A percentile compares a stretch with the other conserved stretches of the same genome.
Conservation (phyloP, 768 basidiomycete species). For the Fomitopsis pulvina region DNA sequence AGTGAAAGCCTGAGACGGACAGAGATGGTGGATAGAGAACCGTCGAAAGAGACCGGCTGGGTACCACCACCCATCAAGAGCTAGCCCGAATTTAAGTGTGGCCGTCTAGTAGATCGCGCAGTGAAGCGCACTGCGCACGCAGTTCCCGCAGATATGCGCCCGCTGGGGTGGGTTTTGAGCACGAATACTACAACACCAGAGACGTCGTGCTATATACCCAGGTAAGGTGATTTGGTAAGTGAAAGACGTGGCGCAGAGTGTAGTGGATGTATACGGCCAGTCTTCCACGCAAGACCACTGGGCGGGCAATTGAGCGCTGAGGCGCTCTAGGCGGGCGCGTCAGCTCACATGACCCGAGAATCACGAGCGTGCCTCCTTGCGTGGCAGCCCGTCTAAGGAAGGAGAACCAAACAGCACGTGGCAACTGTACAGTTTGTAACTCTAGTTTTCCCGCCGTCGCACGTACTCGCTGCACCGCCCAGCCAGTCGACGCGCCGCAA, state of each 20-base stretch:
- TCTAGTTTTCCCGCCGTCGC: conserved; percentile 11
- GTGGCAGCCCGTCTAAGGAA: conserved; percentile 3
- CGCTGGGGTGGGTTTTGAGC: neutral
- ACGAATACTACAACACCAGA: too few species aligned
- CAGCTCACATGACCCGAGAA: conserved; percentile 4
- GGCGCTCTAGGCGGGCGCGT: conserved; percentile 8
- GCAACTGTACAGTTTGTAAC: conserved; percentile 28
- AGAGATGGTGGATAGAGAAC: conserved; percentile 37
- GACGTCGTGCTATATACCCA: too few species aligned
- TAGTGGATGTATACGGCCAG: too few species aligned
- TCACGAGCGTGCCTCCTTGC: conserved; percentile 12
- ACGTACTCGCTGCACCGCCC: conserved; percentile 9
- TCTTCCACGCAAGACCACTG: too few species aligned
- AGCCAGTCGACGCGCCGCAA: conserved; percentile 14
- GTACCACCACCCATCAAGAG: conserved; percentile 14
- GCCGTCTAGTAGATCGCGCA: neutral
- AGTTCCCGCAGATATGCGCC: neutral
- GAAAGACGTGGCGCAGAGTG: too few species aligned
- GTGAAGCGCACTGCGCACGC: conserved; percentile 3
- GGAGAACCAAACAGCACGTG: conserved; percentile 12
- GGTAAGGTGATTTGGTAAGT: too few species aligned
- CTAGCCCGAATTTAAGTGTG: neutral
- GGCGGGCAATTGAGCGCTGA: neutral
- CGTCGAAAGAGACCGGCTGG: conserved; percentile 23
- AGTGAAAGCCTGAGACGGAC: conserved; percentile 13